Base-by-base conservation (phyloP, 345 rosid genomes). In the Aquilaria malaccensis region DNA sequence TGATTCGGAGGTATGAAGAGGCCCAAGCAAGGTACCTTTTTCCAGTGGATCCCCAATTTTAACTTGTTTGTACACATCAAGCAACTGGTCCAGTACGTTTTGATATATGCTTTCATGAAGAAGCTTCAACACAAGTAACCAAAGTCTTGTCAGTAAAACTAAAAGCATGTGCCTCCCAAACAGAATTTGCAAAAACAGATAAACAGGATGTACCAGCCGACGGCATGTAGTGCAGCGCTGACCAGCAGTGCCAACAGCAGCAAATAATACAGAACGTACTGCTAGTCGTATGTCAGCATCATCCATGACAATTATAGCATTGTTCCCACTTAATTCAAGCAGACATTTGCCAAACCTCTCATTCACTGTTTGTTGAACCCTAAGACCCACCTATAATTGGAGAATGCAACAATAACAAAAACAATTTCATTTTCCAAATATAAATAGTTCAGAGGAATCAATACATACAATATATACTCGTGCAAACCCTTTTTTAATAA, bases 141-240 rank as follows among this genome's bases (percentile, higher is more conserved):
- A 59, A 13, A 64, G 13, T 45, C 14, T 22, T 37, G 43, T 66
- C 57, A 55, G 60, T 12, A 11, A 56, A 47, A 63, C 58, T n/a
- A 10, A 30, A 52, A 41, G 11, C 32, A 9, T 48, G 49, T 9
- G n/a, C 45, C 41, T 32, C 55, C 22, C 49, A 33, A 31, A 60
- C 45, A 9, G 53, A 52, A 66, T 31, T 55, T 60, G 14, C 52
- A 73, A 29, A 50, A 48, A 49, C 61, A 70, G 58, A 64, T 69
- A 43, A 11, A 13, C 33, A 41, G 13, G 31, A 32, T 14, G 22
- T 87, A 94, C 97, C 97, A 94, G 99, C 70, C 99, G 81, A 74
- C 97, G 99, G 71, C 96, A 91, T 59, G 99, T 88, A 66, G 99
- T 90, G 84, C 97, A 91, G 64, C 99, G 91, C 62, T 91, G 99